phyloP scores from a whole-genome alignment of 176 grass and related monocot species.

The Aegilops sharonensis region DNA sequence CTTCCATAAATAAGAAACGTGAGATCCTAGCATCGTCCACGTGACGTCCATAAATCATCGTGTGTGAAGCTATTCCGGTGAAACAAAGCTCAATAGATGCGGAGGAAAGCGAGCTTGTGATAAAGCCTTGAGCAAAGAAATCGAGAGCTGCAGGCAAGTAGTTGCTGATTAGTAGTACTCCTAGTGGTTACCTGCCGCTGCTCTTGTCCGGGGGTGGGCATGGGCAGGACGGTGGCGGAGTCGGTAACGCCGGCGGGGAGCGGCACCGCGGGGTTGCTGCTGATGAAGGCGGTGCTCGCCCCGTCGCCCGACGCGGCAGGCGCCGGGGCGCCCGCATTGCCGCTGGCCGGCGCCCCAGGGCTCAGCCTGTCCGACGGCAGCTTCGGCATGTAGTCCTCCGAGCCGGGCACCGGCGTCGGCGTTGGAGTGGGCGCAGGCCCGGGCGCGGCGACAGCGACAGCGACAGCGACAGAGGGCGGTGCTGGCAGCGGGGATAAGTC shows the following conservation, averaged over 20 bases:
- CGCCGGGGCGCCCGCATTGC: neutral
- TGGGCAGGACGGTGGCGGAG: slow-evolving; percentile 70
- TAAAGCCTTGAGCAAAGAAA: neutral
- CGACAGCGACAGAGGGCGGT: neutral
- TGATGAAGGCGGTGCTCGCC: slow-evolving; percentile 69
- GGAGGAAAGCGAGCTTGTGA: neutral
- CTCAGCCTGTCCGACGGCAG: slow-evolving; percentile 53
- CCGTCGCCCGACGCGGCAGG: slow-evolving; percentile 32
- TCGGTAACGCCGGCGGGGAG: slow-evolving; percentile 74
- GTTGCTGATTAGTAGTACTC: no score
- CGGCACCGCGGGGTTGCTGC: slow-evolving; percentile 80
- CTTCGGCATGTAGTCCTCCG: slow-evolving; percentile 51
- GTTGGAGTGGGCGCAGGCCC: neutral
- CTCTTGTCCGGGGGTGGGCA: slow-evolving; percentile 47
- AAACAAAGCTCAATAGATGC: neutral
- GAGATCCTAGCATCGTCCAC: no score
- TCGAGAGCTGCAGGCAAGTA: neutral
- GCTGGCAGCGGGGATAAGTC: slow-evolving; percentile 38
- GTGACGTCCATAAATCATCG: no score
- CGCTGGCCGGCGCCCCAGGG: slow-evolving; percentile 4
- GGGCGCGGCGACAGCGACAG: neutral
- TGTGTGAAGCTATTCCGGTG: no score
- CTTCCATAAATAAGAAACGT: no score
- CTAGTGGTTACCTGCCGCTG: slow-evolving; percentile 36
- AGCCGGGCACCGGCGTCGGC: neutral